Conservation (phyloP, 2,329 filamentous ascomycete species). For the Curvularia spicifera region DNA sequence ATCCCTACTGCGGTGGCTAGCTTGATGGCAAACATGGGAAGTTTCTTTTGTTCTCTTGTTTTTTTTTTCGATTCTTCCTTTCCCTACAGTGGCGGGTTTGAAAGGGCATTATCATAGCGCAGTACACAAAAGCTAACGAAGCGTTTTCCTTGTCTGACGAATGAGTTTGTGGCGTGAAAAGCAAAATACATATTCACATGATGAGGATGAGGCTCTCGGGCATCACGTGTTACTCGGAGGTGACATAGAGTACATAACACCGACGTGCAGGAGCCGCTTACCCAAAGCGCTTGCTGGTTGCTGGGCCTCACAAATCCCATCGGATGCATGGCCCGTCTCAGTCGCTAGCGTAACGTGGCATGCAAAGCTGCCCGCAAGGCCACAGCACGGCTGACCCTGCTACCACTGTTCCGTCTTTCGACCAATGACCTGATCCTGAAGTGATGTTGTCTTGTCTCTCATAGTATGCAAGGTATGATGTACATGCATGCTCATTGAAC, state of each 20-base stretch:
- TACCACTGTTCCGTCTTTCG: conserved; percentile 9
- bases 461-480: conserved; percentile 21
- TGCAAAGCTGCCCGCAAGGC: not conserved
- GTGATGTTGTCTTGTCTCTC: conserved; percentile 6
- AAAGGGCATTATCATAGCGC: conserved; percentile 7
- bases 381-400: not conserved
- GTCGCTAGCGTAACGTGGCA: conserved; percentile 18
- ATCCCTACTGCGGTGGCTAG: conserved; percentile 10
- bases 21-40: conserved; percentile 18
- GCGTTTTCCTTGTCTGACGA: conserved; percentile 25
- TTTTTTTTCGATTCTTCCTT: not conserved
- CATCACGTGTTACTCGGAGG: too few relatives aligned
- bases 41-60: not conserved
- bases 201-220: too few relatives aligned
- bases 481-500: conserved; percentile 24
- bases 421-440: conserved; percentile 11
- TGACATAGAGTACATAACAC: not conserved
- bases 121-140: conserved; percentile 43
- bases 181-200: too few relatives aligned
- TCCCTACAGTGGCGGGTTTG: conserved; percentile 7
- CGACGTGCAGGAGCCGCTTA: not conserved
- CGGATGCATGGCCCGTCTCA: conserved; percentile 12
- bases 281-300: not conserved
- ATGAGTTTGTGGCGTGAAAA: too few relatives aligned
- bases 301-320: conserved; percentile 11